phyloP scores from a whole-genome alignment of 805 yeast species.

The Cyberlindnera samutprakarnensis region DNA sequence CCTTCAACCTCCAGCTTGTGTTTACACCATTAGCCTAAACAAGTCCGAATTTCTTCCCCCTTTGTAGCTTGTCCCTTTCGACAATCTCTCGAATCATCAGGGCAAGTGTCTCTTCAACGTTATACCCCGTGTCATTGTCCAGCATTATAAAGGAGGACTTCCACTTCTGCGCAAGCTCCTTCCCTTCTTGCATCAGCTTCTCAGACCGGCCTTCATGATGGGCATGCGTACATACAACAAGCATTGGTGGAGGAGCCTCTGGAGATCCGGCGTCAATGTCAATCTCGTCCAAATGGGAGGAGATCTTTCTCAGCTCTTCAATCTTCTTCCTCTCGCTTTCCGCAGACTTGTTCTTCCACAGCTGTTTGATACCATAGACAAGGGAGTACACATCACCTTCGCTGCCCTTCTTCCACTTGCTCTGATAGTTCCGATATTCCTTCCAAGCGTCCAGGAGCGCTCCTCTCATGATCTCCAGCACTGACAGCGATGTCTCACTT shows the following conservation, averaged over 20 bases:
- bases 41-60: slow-evolving; percentile 8
- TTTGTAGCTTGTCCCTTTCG: slow-evolving; percentile 33
- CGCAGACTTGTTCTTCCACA: slow-evolving; percentile 40
- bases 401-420: slow-evolving; percentile 52
- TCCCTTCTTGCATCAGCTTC: slow-evolving; percentile 48
- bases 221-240: slow-evolving; percentile 59
- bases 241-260: slow-evolving; percentile 53
- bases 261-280: slow-evolving; percentile 30
- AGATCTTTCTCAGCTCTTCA: slow-evolving; percentile 23
- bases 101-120: slow-evolving; percentile 51
- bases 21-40: slow-evolving; percentile 1
- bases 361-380: slow-evolving; percentile 45
- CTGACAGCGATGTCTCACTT: slow-evolving; percentile 13
- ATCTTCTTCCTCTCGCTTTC: slow-evolving; percentile 25
- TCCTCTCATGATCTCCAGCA: slow-evolving; percentile 38
- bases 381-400: slow-evolving; percentile 63
- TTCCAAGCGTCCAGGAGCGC: slow-evolving; percentile 70
- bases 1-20: slow-evolving; percentile 26
- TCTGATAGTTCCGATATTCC: slow-evolving; percentile 49
- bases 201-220: slow-evolving; percentile 56
- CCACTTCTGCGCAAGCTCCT: slow-evolving; percentile 51
- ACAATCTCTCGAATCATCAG: slow-evolving; percentile 52
- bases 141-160: slow-evolving; percentile 55
- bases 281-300: slow-evolving; percentile 24
- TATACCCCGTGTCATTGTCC: slow-evolving; percentile 43